Conservation (phyloP, 2,329 filamentous ascomycete genomes). For the Cordyceps cateniannulata region DNA sequence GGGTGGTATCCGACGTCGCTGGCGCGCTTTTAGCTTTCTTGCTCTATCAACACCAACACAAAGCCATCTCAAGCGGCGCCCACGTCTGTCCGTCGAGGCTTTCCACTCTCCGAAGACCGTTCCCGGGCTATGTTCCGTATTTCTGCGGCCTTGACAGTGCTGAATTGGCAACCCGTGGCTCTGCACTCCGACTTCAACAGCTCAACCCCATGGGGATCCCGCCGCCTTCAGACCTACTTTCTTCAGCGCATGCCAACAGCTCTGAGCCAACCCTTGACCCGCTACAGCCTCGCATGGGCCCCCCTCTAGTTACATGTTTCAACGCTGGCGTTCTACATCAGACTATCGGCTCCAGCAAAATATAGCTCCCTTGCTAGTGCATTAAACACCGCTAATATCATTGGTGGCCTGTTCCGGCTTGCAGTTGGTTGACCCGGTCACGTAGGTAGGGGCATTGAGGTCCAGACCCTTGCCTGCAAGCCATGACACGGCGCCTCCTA, state of each 20-base stretch:
- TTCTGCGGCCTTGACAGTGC: too few relatives aligned
- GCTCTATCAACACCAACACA: neutral
- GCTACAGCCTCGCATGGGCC: neutral
- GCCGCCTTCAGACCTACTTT: neutral
- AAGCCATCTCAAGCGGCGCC: too few relatives aligned
- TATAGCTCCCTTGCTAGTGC: constrained; percentile 1
- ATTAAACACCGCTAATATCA: neutral
- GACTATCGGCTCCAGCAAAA: neutral
- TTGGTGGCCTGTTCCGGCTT: neutral
- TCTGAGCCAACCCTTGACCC: neutral
- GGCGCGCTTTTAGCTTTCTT: too few relatives aligned
- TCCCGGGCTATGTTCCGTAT: too few relatives aligned
- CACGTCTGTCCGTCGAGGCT: too few relatives aligned
- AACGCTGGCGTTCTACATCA: neutral
- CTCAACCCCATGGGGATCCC: too few relatives aligned
- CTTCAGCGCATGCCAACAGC: neutral
- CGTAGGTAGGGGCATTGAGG: neutral
- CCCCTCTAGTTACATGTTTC: neutral
- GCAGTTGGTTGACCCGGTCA: neutral
- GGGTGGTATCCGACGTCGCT: too few relatives aligned
- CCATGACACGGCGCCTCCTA: neutral
- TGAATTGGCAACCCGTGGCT: too few relatives aligned
- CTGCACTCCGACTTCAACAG: too few relatives aligned
- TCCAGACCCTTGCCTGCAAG: neutral
- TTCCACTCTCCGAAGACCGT: too few relatives aligned